A percentile compares a stretch with the other conserved stretches of the same genome.
Conservation (phyloP, 1,284 basidiomycete genomes). For the Sporisorium sorghi region DNA sequence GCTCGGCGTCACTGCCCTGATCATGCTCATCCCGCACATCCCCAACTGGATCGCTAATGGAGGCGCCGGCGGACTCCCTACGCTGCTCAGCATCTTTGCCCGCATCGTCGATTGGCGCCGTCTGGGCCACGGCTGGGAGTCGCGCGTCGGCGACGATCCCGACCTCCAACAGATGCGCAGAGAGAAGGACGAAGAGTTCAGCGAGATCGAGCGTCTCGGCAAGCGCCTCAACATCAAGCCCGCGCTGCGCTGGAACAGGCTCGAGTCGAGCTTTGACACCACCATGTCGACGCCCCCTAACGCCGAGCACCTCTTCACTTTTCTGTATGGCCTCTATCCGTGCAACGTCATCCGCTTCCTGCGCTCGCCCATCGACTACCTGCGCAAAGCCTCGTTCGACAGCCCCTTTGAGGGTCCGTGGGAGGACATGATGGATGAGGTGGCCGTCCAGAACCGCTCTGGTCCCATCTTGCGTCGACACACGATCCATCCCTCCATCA, state of each 20-base stretch:
- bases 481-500: constrained; percentile 79
- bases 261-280: constrained; percentile 57
- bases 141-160: constrained; percentile 40
- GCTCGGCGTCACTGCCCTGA: constrained; percentile 58
- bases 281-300: constrained; percentile 56
- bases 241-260: constrained; percentile 52
- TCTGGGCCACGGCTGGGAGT: constrained; percentile 56
- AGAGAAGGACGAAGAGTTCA: constrained; percentile 55
- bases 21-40: constrained; percentile 67
- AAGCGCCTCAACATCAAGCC: constrained; percentile 55
- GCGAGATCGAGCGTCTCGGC: constrained; percentile 55
- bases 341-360: constrained; percentile 83
- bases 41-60: constrained; percentile 64
- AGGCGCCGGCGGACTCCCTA: constrained; percentile 58
- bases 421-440: constrained; percentile 76
- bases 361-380: constrained; percentile 76
- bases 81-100: constrained; percentile 61
- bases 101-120: constrained; percentile 63
- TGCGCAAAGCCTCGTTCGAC: constrained; percentile 77
- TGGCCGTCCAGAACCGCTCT: constrained; percentile 71
- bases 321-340: constrained; percentile 87
- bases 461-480: constrained; percentile 77
- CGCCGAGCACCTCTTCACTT: constrained; percentile 74
- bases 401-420: constrained; percentile 53
- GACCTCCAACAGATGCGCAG: constrained; percentile 40